These are phyloP conservation scores for Caryopteris hybrid DNA, from an alignment of 305 asterid species.

Conservation along the genomic window DNA sequence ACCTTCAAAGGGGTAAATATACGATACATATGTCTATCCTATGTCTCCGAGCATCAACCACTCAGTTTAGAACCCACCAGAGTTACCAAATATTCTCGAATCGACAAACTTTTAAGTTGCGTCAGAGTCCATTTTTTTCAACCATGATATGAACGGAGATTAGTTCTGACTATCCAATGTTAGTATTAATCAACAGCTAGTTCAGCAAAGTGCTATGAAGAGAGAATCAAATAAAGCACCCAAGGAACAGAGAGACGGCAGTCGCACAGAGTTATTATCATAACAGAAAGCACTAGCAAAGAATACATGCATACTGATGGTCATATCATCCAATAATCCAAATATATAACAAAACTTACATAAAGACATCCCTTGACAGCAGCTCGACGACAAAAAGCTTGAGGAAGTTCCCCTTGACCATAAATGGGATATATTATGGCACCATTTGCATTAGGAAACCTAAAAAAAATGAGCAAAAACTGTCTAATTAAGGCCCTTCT, in stretches of 20 bases:
- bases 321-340: slow-evolving; percentile 12
- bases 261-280: neutral
- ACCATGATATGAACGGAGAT: neutral
- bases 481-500: slow-evolving; percentile 6
- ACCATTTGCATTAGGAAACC: slow-evolving; percentile 87
- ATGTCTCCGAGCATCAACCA: neutral
- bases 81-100: too few species aligned
- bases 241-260: neutral
- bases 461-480: slow-evolving; percentile 21
- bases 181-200: neutral
- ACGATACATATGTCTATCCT: neutral
- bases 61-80: neutral
- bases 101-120: neutral
- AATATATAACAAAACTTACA: slow-evolving; percentile 40
- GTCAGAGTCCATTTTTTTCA: neutral
- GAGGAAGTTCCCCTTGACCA: slow-evolving; percentile 95
- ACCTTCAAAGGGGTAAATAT: neutral
- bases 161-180: neutral
- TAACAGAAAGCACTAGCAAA: slow-evolving; percentile 8
- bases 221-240: neutral
- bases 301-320: neutral
- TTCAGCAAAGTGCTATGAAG: neutral
- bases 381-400: slow-evolving; percentile 98
- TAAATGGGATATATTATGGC: slow-evolving; percentile 90
- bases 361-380: slow-evolving; percentile 91